Percentiles rank a stretch among this genome's conserved stretches.
Conservation (phyloP, 2,329 filamentous ascomycete species). For the Lanzia echinophila region DNA sequence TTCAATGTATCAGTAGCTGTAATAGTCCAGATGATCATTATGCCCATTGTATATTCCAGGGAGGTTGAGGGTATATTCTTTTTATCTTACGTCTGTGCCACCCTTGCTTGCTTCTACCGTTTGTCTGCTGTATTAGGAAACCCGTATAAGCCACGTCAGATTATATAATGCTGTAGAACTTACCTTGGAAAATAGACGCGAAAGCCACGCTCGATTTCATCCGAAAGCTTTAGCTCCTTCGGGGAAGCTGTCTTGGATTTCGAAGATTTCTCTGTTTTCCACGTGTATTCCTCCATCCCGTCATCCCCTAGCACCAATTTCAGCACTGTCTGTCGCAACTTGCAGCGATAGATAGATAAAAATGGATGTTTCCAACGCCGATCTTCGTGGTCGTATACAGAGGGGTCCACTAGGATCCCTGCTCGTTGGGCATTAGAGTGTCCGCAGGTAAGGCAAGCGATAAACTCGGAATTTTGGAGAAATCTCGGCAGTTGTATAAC, state of each 20-base stretch:
- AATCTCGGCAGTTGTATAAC: slow-evolving; percentile 8
- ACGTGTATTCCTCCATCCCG: slow-evolving; percentile 37
- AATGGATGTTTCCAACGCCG: background rate
- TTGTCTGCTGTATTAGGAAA: slow-evolving; percentile 31
- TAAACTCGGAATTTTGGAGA: slow-evolving; percentile 5
- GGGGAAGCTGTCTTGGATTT: slow-evolving; percentile 15
- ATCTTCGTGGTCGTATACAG: background rate
- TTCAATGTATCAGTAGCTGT: no score
- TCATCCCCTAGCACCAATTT: slow-evolving; percentile 36
- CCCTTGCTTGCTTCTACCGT: slow-evolving; percentile 62
- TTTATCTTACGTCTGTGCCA: slow-evolving; percentile 45
- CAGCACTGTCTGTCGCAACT: slow-evolving; percentile 9
- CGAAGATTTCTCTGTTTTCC: slow-evolving; percentile 28
- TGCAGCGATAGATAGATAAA: background rate
- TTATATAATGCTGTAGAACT: background rate
- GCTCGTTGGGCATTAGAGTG: background rate
- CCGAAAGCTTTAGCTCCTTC: slow-evolving; percentile 19
- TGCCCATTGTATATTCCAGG: background rate
- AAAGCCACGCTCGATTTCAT: slow-evolving; percentile 43
- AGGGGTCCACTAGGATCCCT: background rate
- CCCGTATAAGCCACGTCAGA: background rate
- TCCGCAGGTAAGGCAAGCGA: background rate
- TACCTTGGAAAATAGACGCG: slow-evolving; percentile 74
- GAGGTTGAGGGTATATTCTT: background rate
- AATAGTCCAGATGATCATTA: no score